phyloP scores from a whole-genome alignment of 805 yeast species.

The Lipomyces lipofer region DNA sequence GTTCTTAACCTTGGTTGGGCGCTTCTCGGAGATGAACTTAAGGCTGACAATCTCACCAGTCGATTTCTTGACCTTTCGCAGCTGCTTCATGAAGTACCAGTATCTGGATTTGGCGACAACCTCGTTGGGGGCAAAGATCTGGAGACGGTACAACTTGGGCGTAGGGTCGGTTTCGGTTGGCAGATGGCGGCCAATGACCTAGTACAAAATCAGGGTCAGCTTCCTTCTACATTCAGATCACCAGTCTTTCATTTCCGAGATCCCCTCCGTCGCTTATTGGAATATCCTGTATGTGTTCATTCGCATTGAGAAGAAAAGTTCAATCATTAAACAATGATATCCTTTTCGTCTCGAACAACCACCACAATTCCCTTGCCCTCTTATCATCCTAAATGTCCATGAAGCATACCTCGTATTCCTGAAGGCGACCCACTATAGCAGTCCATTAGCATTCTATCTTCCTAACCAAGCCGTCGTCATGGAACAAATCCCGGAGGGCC shows the following conservation, averaged over 20 bases:
- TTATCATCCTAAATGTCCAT: too few relatives aligned
- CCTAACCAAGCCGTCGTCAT: too few relatives aligned
- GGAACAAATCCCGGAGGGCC: neutral
- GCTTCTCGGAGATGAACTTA: constrained; percentile 84
- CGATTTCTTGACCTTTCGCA: constrained; percentile 99
- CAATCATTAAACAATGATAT: too few relatives aligned
- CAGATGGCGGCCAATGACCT: constrained; percentile 99
- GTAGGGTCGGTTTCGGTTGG: constrained; percentile 99
- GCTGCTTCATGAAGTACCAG: constrained; percentile 99
- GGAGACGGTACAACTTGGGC: constrained; percentile 99
- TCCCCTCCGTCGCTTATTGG: too few relatives aligned
- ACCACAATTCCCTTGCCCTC: too few relatives aligned
- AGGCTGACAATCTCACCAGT: constrained; percentile 98
- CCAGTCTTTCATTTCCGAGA: too few relatives aligned
- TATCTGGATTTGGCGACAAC: constrained; percentile 99
- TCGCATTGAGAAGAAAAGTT: too few relatives aligned
- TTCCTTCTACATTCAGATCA: too few relatives aligned
- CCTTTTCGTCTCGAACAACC: too few relatives aligned
- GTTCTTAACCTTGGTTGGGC: constrained; percentile 99
- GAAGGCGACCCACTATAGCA: constrained; percentile 30
- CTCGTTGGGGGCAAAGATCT: constrained; percentile 98
- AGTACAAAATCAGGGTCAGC: constrained; percentile 52
- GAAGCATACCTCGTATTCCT: constrained; percentile 31
- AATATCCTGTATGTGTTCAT: too few relatives aligned
- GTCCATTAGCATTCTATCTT: neutral